Conservation (phyloP, 352 stramenopile species). For the Phytophthora fragariaefolia region DNA sequence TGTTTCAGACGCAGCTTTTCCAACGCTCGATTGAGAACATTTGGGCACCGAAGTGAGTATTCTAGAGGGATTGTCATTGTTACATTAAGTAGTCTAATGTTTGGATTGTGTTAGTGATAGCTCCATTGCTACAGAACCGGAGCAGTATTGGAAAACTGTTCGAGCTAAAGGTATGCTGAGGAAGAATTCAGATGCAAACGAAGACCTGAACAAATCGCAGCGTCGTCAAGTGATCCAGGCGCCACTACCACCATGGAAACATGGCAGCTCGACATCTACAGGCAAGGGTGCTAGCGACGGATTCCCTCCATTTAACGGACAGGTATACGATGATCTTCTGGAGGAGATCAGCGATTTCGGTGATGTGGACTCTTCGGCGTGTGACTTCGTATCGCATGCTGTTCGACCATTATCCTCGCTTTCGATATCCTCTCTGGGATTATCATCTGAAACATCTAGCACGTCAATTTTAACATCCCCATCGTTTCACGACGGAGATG, state of each 20-base stretch:
- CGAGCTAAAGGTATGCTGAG: slow-evolving; percentile 54
- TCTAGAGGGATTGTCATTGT: neutral
- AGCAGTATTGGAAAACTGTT: slow-evolving; percentile 54
- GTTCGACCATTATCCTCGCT: slow-evolving; percentile 17
- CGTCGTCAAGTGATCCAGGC: slow-evolving; percentile 45
- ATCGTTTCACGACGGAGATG: slow-evolving; percentile 40
- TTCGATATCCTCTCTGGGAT: slow-evolving; percentile 14
- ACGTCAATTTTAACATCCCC: slow-evolving; percentile 22
- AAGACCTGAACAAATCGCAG: slow-evolving; percentile 40
- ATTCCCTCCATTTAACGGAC: slow-evolving; percentile 45
- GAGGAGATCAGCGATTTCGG: slow-evolving; percentile 26
- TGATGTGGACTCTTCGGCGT: slow-evolving; percentile 16
- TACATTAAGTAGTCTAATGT: slow-evolving; percentile 1
- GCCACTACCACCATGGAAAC: slow-evolving; percentile 28
- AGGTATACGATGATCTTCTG: slow-evolving; percentile 42
- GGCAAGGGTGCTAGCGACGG: slow-evolving; percentile 10
- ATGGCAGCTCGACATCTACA: neutral
- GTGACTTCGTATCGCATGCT: slow-evolving; percentile 6
- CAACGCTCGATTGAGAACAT: slow-evolving; percentile 69
- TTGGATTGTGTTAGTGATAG: slow-evolving; percentile 24
- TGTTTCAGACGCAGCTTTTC: slow-evolving; percentile 83
- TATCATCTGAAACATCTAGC: slow-evolving; percentile 15
- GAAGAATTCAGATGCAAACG: slow-evolving; percentile 44
- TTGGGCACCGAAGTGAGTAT: slow-evolving; percentile 22
- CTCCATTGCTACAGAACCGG: slow-evolving; percentile 34